These are phyloP conservation scores for Nigrospora sphaerica DNA, from an alignment of 2,329 filamentous ascomycete species.

Conservation along the genomic window DNA sequence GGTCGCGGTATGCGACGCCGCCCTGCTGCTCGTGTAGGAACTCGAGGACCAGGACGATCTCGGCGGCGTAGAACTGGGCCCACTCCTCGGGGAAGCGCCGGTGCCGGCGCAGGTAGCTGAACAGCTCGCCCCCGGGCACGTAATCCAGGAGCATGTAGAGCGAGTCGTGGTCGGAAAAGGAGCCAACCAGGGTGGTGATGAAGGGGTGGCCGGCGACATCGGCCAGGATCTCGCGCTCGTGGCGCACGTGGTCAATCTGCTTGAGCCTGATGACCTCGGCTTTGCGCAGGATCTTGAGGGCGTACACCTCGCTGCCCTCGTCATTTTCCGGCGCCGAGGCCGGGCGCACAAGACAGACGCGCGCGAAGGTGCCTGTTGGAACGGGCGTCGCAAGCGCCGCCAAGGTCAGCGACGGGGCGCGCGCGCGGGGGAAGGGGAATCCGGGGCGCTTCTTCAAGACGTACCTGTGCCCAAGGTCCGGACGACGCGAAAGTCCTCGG, in stretches of 20 bases:
- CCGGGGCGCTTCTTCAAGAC: slow-evolving; percentile 9
- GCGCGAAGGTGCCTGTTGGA: slow-evolving; percentile 64
- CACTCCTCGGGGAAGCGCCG: slow-evolving; percentile 73
- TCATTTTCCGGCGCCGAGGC: slow-evolving; percentile 41
- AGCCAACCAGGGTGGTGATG: slow-evolving; percentile 71
- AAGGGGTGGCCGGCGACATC: slow-evolving; percentile 77
- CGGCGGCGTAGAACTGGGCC: slow-evolving; percentile 75
- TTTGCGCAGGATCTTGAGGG: slow-evolving; percentile 72
- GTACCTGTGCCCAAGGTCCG: slow-evolving; percentile 71
- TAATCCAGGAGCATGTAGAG: slow-evolving; percentile 82
- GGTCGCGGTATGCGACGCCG: slow-evolving; percentile 70
- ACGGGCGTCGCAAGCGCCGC: neutral
- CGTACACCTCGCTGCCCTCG: slow-evolving; percentile 63
- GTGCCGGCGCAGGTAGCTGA: slow-evolving; percentile 72
- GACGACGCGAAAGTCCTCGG: slow-evolving; percentile 63
- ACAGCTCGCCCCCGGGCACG: slow-evolving; percentile 76
- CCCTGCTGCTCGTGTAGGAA: slow-evolving; percentile 74
- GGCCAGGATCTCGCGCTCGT: slow-evolving; percentile 72
- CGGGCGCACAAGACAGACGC: slow-evolving; percentile 71
- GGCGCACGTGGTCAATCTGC: slow-evolving; percentile 80
- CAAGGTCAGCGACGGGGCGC: too few species aligned
- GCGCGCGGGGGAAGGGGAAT: too few species aligned
- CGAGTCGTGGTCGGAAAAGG: slow-evolving; percentile 72
- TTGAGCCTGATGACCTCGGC: slow-evolving; percentile 70
- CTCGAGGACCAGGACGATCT: slow-evolving; percentile 76